These are phyloP conservation scores for Hydrangea macrophylla DNA, from an alignment of 148 eudicot genomes.

Conservation along the genomic window DNA sequence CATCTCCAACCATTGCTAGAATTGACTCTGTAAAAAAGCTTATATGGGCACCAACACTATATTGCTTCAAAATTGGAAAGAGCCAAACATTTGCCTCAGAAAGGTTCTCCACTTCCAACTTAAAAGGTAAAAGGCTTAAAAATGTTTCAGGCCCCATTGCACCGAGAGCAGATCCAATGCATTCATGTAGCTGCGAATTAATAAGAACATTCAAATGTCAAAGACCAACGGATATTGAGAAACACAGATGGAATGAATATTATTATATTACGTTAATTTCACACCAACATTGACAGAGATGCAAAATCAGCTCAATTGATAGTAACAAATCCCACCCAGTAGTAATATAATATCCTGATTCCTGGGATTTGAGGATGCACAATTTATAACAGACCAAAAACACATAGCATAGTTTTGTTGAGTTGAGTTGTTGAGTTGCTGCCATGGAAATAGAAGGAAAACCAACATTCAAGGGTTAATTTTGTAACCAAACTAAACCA, in stretches of 20 bases:
- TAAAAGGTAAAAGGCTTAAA: slow-evolving; percentile 70
- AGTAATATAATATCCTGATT: too few species aligned
- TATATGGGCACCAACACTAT: slow-evolving; percentile 72
- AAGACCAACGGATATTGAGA: neutral
- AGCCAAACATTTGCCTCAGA: slow-evolving; percentile 85
- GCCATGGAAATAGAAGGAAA: too few species aligned
- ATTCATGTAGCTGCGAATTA: slow-evolving; percentile 71
- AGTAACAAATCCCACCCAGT: neutral
- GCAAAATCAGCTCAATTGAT: neutral
- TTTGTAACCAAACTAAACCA: too few species aligned
- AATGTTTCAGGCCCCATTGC: slow-evolving; percentile 95
- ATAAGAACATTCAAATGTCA: slow-evolving; percentile 14
- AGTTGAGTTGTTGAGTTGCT: too few species aligned
- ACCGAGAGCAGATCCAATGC: slow-evolving; percentile 81
- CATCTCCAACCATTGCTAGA: slow-evolving; percentile 40
- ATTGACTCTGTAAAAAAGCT: slow-evolving; percentile 65
- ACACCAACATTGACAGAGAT: neutral
- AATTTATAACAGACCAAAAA: too few species aligned
- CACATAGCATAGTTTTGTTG: too few species aligned
- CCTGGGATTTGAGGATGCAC: too few species aligned
- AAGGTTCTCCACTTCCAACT: slow-evolving; percentile 55
- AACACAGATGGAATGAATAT: neutral
- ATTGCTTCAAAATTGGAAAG: slow-evolving; percentile 78
- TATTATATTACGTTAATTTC: neutral
- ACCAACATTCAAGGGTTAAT: too few species aligned